Evolutionary conservation across 257 asterid genomes (phyloP).

Genomic region (Rubia yunnanensis): DNA sequence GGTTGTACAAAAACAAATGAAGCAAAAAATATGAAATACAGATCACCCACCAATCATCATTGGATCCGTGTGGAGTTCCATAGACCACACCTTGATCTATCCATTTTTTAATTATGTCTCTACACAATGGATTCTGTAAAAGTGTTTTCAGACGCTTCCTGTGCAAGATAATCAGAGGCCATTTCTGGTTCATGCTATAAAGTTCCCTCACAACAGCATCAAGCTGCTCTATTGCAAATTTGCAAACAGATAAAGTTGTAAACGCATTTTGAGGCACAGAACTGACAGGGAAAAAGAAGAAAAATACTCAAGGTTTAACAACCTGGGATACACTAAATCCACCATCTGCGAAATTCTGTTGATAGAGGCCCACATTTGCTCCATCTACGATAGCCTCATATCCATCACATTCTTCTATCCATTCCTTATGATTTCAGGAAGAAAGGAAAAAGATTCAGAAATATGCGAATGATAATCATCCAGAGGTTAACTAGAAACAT

Average conservation of each 20-base stretch:
- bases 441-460: conserved; percentile 3
- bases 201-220: conserved; percentile 76
- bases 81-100: conserved; percentile 50
- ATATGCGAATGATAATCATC: neutral
- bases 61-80: conserved; percentile 90
- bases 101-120: conserved; percentile 75
- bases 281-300: conserved; percentile 8
- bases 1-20: neutral
- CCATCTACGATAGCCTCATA: conserved; percentile 84
- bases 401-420: conserved; percentile 66
- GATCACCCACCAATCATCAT: conserved; percentile 68
- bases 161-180: conserved; percentile 84
- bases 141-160: conserved; percentile 61
- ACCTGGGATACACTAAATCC: conserved; percentile 89
- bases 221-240: conserved; percentile 70
- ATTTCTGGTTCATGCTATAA: conserved; percentile 41
- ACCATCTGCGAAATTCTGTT: conserved; percentile 86
- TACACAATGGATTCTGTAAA: conserved; percentile 54
- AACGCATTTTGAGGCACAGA: conserved; percentile 3
- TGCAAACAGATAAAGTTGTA: conserved; percentile 2
- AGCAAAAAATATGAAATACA: conserved; percentile 2
- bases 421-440: conserved; percentile 39
- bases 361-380: conserved; percentile 84
- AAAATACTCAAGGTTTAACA: conserved; percentile 16
- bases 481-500: neutral